Evolutionary conservation across 2,329 filamentous ascomycete genomes (phyloP), one percentile per base, ranked within the genome.

Genomic region (Penicillium sp.): DNA sequence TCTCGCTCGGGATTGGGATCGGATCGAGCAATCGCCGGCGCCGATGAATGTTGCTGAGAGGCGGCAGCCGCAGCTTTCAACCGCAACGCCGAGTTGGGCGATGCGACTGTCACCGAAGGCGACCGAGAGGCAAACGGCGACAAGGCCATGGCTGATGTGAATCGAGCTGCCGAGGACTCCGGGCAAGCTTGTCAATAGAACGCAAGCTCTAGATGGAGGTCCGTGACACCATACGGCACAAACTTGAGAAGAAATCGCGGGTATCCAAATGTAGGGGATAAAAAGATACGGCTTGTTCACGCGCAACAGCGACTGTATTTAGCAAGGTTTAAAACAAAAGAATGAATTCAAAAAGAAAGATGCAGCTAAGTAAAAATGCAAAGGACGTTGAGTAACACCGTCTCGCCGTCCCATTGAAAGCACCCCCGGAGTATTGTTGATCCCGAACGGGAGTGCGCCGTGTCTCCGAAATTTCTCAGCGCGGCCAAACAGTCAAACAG

Each of bases 81-180:
- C 35, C 64, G 65, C 27, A 64, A 56, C 42, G 65, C 63, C 36
- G 62, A 59, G 49, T 61, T 59, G 18, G 65, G 60, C 3, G 66
- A 60, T 43, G 61, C 55, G 26, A 65, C 64, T 13, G 62, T 58
- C 47, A 59, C 56, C 28, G 66, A 64, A 11, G 69, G 66, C 7
- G 71, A 68, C 37, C 61, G 66, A 38, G 69, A 62, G 52, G 65
- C 52, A 24, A 73, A 64, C 40, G 73, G 73, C 49, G 73, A 76
- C 12, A 69, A 62, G 28, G 69, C 66, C 72, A 74, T 70, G 26
- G n/a, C 37, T 50, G 43, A 11, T 4, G 27, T 33, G 28, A 38
- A 39, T 38, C 41, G 35, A 44, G 34, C 42, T 3, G 25, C 37
- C 33, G 45, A 50, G 42, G 27, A 3, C 18, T 18, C 18, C 18